Percentiles rank a stretch among this genome's conserved stretches.
Conservation (phyloP, 148 eudicot species). For the Spergularia bocconei region DNA sequence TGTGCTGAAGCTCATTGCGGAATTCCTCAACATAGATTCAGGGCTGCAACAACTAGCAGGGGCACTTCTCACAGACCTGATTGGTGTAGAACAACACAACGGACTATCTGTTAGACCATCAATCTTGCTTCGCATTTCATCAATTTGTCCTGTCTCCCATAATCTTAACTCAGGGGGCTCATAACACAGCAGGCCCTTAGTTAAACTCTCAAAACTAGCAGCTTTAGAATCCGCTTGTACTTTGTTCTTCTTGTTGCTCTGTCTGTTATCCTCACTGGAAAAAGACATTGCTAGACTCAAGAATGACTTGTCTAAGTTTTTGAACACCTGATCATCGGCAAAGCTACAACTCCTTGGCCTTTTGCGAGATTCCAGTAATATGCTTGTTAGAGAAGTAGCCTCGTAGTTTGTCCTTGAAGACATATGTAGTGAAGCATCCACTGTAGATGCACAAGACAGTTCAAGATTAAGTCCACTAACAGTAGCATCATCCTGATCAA, state of each 20-base stretch:
- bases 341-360: conserved; percentile 32
- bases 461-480: conserved; percentile 2
- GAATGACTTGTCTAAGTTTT: conserved; percentile 40
- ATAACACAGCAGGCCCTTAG: conserved; percentile 30
- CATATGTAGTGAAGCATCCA: conserved; percentile 15
- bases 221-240: conserved; percentile 23
- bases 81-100: conserved; percentile 36
- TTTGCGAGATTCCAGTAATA: conserved; percentile 42
- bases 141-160: conserved; percentile 12
- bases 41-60: conserved; percentile 46
- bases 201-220: conserved; percentile 22
- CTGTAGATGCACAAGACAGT: conserved; percentile 18
- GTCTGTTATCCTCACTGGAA: conserved; percentile 28
- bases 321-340: conserved; percentile 26
- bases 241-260: conserved; percentile 41
- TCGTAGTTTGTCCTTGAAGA: conserved; percentile 13
- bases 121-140: conserved; percentile 18
- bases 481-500: conserved; percentile 13
- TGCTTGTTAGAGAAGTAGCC: conserved; percentile 12
- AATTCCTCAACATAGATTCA: conserved; percentile 64
- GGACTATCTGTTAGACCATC: conserved; percentile 18
- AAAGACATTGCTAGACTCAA: conserved; percentile 47
- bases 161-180: conserved; percentile 35
- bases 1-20: conserved; percentile 60
- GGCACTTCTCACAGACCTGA: conserved; percentile 30